Evolutionary conservation across 352 stramenopile species (phyloP).

Genomic region (Globisporangium solare): DNA sequence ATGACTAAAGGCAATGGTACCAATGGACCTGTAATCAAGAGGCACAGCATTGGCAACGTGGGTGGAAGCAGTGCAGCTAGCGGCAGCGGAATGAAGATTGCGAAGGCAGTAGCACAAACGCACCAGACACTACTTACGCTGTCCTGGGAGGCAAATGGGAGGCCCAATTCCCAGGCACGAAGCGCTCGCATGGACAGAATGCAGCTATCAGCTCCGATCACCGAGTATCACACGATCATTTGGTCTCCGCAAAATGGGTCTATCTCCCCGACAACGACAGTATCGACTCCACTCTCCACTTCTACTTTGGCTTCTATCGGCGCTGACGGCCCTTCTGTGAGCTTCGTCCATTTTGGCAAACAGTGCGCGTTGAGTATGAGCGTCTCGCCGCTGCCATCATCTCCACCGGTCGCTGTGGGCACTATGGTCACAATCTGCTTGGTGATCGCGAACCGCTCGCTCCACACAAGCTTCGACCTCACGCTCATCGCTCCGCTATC

Average conservation of each 20-base stretch:
- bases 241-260: constrained; percentile 38
- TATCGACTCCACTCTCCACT: neutral
- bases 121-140: constrained; percentile 61
- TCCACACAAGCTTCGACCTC: constrained; percentile 50
- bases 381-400: constrained; percentile 25
- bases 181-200: neutral
- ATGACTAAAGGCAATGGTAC: constrained; percentile 5
- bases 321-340: neutral
- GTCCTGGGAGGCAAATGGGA: constrained; percentile 39
- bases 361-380: constrained; percentile 42
- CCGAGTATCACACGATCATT: constrained; percentile 61
- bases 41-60: constrained; percentile 11
- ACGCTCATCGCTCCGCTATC: constrained; percentile 44
- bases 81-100: neutral
- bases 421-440: constrained; percentile 36
- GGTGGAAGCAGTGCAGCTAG: neutral
- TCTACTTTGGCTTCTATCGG: constrained; percentile 7
- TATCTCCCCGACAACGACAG: neutral
- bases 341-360: constrained; percentile 24
- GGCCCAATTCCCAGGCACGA: neutral
- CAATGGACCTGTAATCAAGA: neutral
- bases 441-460: constrained; percentile 50
- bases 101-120: constrained; percentile 1
- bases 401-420: constrained; percentile 14
- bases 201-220: constrained; percentile 31